Percentiles rank a stretch among this genome's conserved stretches.
Evolutionary conservation across 2,329 filamentous ascomycete species (phyloP).

Genomic region (Calonectria ilicicola): DNA sequence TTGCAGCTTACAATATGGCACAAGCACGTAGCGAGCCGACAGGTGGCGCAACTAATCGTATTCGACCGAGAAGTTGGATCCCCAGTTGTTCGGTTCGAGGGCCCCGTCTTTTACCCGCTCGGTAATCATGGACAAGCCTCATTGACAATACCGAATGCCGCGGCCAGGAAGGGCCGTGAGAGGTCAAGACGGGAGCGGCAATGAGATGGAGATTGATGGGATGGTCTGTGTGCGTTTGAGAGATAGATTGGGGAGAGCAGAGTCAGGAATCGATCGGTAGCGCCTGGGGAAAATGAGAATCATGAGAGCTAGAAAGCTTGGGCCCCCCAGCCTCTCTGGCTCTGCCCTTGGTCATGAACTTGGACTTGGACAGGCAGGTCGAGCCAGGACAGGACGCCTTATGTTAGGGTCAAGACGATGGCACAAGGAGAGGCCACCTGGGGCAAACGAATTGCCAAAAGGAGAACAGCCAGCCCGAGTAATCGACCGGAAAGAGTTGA

Average conservation of each 20-base stretch:
- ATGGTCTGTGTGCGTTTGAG: conserved; percentile 7
- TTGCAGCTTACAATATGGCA: not conserved
- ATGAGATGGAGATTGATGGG: not conserved
- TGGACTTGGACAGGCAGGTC: not conserved
- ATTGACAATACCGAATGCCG: conserved; percentile 4
- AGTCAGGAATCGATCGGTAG: not conserved
- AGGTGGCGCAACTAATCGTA: not conserved
- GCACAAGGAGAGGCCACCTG: not conserved
- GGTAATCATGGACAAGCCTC: not conserved
- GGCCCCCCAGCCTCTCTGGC: not conserved
- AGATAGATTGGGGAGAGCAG: not conserved
- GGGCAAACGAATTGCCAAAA: conserved; percentile 9
- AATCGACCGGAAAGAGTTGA: conserved; percentile 1
- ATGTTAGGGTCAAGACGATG: conserved; percentile 11
- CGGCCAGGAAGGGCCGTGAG: not conserved
- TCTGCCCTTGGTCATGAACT: not conserved
- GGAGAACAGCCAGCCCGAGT: conserved; percentile 2
- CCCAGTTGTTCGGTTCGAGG: not conserved
- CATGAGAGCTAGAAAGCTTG: not conserved
- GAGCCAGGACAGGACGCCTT: not conserved
- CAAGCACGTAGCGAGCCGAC: not conserved
- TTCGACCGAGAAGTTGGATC: conserved; percentile 3
- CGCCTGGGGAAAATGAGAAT: not conserved
- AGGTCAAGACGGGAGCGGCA: conserved; percentile 5
- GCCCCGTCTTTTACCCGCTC: not conserved